Conservation (phyloP, 1,284 basidiomycete genomes). For the Moniliophthora roreri region DNA sequence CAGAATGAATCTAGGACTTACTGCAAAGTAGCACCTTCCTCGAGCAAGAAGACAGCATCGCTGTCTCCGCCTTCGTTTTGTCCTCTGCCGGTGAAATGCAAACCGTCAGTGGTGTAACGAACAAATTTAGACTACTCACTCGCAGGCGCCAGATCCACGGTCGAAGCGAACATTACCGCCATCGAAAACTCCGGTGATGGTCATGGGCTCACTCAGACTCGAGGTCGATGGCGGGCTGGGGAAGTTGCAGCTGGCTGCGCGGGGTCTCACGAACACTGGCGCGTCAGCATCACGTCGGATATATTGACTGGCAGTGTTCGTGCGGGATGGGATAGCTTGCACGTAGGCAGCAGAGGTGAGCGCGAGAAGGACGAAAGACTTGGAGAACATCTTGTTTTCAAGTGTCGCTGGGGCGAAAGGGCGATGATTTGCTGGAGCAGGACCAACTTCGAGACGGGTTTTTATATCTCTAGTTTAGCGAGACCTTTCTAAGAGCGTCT, state of each 20-base stretch:
- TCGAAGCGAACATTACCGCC: conserved; percentile 19
- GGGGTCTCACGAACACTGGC: conserved; percentile 1
- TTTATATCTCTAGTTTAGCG: neutral
- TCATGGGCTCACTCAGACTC: conserved; percentile 13
- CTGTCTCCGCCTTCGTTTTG: conserved; percentile 17
- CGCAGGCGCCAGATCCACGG: conserved; percentile 14
- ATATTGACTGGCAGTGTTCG: neutral
- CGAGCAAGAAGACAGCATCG: conserved; percentile 19
- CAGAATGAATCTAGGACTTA: neutral
- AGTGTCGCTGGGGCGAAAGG: neutral
- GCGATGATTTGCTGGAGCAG: neutral
- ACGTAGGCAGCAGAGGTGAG: neutral
- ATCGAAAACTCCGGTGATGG: conserved; percentile 16
- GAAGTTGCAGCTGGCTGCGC: conserved; percentile 17
- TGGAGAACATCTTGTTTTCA: neutral
- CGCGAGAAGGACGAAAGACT: neutral
- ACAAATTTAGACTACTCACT: neutral
- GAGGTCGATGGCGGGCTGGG: conserved; percentile 16
- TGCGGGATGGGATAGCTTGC: neutral
- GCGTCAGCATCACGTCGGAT: neutral
- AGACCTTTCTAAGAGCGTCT: too few species aligned
- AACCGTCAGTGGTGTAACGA: neutral
- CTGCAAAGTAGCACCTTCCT: conserved; percentile 15
- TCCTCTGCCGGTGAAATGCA: neutral
- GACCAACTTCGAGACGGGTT: neutral